phyloP scores from a whole-genome alignment of 805 yeast genomes.

The Starmerella etchellsii region DNA sequence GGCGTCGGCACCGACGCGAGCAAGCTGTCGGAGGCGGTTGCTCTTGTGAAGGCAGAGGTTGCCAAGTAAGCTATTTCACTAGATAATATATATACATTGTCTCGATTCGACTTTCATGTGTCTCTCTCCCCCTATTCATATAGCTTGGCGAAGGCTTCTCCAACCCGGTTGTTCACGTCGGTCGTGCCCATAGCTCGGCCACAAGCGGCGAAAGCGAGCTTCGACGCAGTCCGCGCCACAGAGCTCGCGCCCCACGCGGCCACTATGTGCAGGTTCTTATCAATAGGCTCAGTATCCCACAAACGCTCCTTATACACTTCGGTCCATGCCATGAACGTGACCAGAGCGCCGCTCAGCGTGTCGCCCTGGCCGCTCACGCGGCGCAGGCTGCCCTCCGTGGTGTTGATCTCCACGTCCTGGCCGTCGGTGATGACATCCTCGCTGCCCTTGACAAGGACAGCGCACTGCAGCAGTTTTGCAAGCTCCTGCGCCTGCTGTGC shows the following conservation, averaged over 20 bases:
- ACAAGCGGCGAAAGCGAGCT: conserved; percentile 47
- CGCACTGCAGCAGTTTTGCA: conserved; percentile 41
- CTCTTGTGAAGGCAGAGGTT: conserved; percentile 49
- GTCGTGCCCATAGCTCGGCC: conserved; percentile 80
- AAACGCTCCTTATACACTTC: conserved; percentile 43
- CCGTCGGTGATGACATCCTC: conserved; percentile 51
- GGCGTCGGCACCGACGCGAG: conserved; percentile 84
- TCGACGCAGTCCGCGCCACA: conserved; percentile 52
- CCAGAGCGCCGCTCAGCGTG: conserved; percentile 73
- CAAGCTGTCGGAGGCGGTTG: conserved; percentile 61
- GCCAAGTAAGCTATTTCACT: not conserved
- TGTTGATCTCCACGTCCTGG: conserved; percentile 32
- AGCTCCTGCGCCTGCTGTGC: conserved; percentile 30
- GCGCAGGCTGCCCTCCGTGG: conserved; percentile 51
- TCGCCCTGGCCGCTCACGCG: conserved; percentile 98
- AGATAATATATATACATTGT: too few species aligned
- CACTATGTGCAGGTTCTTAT: conserved; percentile 28
- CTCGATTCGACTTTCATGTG: too few species aligned
- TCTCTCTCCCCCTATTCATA: too few species aligned
- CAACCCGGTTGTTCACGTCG: conserved; percentile 58
- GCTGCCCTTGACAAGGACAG: conserved; percentile 62
- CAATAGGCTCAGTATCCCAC: conserved; percentile 40
- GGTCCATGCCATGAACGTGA: conserved; percentile 73
- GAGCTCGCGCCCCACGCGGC: conserved; percentile 63
- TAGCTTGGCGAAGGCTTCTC: conserved; percentile 41